A percentile compares a stretch with the other conserved stretches of the same genome.
phyloP scores from a whole-genome alignment of 2,329 filamentous ascomycete genomes.

The Fusarium nisikadoi region DNA sequence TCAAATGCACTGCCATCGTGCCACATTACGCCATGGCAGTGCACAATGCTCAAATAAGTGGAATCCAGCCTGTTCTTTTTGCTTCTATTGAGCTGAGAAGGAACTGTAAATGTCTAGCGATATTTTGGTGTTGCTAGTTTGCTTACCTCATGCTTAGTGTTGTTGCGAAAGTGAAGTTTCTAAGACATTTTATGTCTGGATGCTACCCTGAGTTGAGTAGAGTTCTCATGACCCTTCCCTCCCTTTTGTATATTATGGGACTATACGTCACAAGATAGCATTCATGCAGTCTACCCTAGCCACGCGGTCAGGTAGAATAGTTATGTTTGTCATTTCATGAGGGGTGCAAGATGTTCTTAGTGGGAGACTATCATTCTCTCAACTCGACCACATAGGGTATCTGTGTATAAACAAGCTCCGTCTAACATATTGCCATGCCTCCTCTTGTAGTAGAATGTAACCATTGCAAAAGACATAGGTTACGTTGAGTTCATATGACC shows the following conservation, averaged over 20 bases:
- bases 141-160: background rate
- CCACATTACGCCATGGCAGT: constrained; percentile 22
- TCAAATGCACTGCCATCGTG: constrained; percentile 22
- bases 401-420: background rate
- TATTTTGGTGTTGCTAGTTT: background rate
- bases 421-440: background rate
- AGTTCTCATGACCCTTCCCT: constrained; percentile 10
- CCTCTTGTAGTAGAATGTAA: background rate
- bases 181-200: constrained; percentile 18
- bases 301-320: background rate
- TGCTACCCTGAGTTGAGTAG: constrained; percentile 11
- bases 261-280: constrained; percentile 15
- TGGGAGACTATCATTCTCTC: constrained; percentile 10
- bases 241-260: background rate
- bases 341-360: background rate
- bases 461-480: background rate
- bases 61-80: background rate
- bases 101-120: background rate
- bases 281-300: background rate
- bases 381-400: background rate
- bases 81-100: background rate
- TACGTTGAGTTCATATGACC: background rate
- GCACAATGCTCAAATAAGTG: background rate
- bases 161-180: background rate
- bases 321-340: background rate